Evolutionary conservation across 2,329 filamentous ascomycete species (phyloP).

Genomic region (Sphaerulina populicola): DNA sequence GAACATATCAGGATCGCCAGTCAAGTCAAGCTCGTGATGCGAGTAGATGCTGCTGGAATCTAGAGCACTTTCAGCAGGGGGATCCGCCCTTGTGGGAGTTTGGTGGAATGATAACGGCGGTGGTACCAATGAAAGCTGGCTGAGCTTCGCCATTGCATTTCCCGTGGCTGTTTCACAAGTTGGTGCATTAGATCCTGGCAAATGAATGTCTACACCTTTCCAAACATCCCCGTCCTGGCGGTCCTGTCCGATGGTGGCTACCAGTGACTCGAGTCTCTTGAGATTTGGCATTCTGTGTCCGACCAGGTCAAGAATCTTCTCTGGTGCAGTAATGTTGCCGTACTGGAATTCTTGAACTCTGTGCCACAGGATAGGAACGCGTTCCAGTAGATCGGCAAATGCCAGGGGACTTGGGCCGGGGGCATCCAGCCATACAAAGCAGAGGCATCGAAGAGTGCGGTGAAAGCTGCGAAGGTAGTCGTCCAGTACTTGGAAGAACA

Average conservation of each 20-base stretch:
- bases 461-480: conserved; percentile 29
- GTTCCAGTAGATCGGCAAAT: conserved; percentile 19
- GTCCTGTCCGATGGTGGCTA: background rate
- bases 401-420: conserved; percentile 28
- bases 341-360: conserved; percentile 23
- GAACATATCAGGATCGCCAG: background rate
- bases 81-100: background rate
- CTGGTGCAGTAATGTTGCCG: conserved; percentile 18
- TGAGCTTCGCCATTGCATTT: background rate
- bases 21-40: background rate
- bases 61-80: background rate
- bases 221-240: background rate
- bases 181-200: background rate
- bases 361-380: conserved; percentile 18
- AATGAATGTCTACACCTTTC: background rate
- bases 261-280: background rate
- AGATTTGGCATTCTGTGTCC: background rate
- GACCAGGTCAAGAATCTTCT: background rate
- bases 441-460: conserved; percentile 22
- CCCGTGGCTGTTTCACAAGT: no score
- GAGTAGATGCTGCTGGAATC: background rate
- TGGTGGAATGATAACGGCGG: background rate
- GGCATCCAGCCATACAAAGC: conserved; percentile 28
- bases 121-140: conserved; percentile 1
- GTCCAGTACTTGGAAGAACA: conserved; percentile 28